Evolutionary conservation across 2,329 filamentous ascomycete genomes (phyloP), one percentile per base, ranked within the genome.

Genomic region (Aureobasidium subglaciale): DNA sequence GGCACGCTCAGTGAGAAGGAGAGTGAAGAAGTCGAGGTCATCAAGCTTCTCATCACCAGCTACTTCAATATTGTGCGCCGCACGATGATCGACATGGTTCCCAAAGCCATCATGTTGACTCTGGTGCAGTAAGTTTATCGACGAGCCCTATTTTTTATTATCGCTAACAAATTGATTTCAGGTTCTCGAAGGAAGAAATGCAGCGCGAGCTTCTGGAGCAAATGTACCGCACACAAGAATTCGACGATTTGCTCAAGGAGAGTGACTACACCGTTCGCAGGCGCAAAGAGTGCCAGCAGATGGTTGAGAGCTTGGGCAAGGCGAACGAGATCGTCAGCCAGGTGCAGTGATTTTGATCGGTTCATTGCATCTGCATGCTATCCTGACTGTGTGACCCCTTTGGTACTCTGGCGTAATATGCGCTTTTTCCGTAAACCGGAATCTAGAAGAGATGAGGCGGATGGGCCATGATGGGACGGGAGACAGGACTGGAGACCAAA

Each of bases 31-130:
- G 93, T 99, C 43, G 93, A 99, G 74, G 91, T 99, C 60, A 99
- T 99, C 68, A 99, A 99, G 76, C 84, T 99, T 61, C 80, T 99
- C 57, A 99, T 99, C 68, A 87, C 85, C 56, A 96, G 90, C 0
- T 99, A 99, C 78, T 99, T 88, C 76, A 96, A 96, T 75, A 99
- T 99, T 69, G 91, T 96, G 62, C 90, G 90, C 78, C 82, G 93
- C 63, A 99, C 95, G 59, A 95, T 99, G 90, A 96, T 97, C 63
- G 93, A 99, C 68, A 99, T 99, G 93, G 93, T 99, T 5, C 93
- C 93, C 63, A 99, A 99, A 77, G 93, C 93, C 37, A 95, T 99
- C 69, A 99, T 99, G 93, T 81, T 97, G 63, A 96, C 82, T 64
- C 86, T 99, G 42, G 93, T 99, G 50, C 86, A 92, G 87, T 96